Evolutionary conservation across 257 asterid genomes (phyloP).

Genomic region (Datura wrightii): DNA sequence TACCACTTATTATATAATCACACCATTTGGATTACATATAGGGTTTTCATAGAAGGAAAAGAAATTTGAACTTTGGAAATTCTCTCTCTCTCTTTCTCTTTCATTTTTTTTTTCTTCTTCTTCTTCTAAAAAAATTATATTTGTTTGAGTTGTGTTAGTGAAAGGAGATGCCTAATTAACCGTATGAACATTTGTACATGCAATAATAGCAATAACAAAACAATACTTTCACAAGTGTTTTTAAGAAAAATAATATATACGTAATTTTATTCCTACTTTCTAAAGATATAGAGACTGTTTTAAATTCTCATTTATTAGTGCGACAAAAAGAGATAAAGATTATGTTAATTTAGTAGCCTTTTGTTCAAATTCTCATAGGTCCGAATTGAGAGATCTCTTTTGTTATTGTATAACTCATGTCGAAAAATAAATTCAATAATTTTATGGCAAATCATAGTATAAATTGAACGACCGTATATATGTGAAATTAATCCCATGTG

Average conservation of each 20-base stretch:
- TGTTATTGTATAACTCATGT: not conserved
- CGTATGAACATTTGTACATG: not conserved
- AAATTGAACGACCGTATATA: not conserved
- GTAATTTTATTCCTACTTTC: too few relatives aligned
- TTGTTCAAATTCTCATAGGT: not conserved
- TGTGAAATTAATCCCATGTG: not conserved
- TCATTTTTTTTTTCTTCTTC: too few relatives aligned
- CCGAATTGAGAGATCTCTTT: not conserved
- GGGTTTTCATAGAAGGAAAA: not conserved
- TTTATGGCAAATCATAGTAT: not conserved
- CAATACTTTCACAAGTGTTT: too few relatives aligned
- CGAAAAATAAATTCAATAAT: not conserved
- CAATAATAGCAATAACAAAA: too few relatives aligned
- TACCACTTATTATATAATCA: not conserved
- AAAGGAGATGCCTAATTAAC: not conserved
- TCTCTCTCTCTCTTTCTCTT: not conserved
- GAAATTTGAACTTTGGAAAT: not conserved
- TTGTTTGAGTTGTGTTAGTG: not conserved
- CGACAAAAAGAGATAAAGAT: not conserved
- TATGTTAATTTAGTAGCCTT: not conserved
- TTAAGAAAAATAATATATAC: too few relatives aligned
- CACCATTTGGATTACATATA: not conserved
- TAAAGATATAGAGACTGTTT: too few relatives aligned
- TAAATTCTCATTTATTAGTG: too few relatives aligned
- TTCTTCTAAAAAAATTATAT: not conserved